A percentile compares a stretch with the other conserved stretches of the same genome.
Conservation (phyloP, 176 grass and related monocot species). For the Guadua angustifolia region DNA sequence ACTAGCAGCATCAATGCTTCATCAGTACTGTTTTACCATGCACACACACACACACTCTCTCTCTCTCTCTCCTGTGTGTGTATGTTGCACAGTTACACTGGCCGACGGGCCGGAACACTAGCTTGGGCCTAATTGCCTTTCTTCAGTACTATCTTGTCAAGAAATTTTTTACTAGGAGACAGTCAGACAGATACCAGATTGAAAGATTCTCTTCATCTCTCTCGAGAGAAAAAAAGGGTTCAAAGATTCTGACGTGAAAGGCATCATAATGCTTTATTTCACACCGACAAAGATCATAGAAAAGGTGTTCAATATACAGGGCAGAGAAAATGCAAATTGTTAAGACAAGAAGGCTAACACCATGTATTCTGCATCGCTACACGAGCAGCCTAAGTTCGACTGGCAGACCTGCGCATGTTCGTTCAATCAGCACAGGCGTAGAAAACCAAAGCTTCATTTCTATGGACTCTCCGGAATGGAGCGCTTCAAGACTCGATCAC, state of each 20-base stretch:
- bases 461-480: neutral
- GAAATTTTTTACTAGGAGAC: neutral
- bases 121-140: neutral
- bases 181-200: neutral
- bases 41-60: neutral
- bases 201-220: no score
- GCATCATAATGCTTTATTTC: slow-evolving; percentile 39
- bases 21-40: neutral
- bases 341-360: neutral
- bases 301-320: slow-evolving; percentile 6
- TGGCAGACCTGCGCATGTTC: neutral
- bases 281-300: neutral
- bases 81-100: neutral
- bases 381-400: neutral
- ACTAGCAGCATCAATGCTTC: slow-evolving; percentile 21
- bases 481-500: slow-evolving; percentile 50
- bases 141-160: neutral
- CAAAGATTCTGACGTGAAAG: neutral
- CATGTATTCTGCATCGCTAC: slow-evolving; percentile 24
- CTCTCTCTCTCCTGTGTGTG: no score
- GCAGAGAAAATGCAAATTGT: slow-evolving; percentile 4
- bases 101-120: neutral
- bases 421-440: slow-evolving; percentile 16
- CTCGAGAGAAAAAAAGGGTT: no score
- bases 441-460: slow-evolving; percentile 41